A percentile compares a stretch with the other conserved stretches of the same genome.
Evolutionary conservation across 75 land plant genomes (phyloP).

Genomic region (Sequoiadendron giganteum): DNA sequence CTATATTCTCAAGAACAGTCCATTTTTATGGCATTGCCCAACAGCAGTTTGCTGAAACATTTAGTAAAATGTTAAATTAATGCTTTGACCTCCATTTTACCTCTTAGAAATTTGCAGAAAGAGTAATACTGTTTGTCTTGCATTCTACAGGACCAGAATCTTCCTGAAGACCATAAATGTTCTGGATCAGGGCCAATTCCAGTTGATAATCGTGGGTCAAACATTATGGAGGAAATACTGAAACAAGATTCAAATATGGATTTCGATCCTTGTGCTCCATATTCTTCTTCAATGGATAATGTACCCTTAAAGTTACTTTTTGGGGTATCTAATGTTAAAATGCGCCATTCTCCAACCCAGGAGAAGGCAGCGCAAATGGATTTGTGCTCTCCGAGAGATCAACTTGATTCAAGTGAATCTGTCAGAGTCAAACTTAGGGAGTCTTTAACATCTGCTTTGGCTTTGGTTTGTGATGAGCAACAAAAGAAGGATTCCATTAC

Average conservation of each 20-base stretch:
- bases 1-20: neutral
- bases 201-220: neutral
- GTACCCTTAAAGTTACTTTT: conserved; percentile 8
- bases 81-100: neutral
- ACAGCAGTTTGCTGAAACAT: neutral
- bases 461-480: conserved; percentile 31
- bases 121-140: neutral
- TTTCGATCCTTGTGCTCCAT: conserved; percentile 11
- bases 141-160: neutral
- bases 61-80: neutral
- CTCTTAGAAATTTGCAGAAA: neutral
- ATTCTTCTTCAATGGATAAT: conserved; percentile 12
- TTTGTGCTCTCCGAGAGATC: conserved; percentile 27
- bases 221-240: neutral
- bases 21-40: neutral
- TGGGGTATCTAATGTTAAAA: conserved; percentile 9
- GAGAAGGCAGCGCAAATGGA: neutral
- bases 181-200: neutral
- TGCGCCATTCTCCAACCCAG: neutral
- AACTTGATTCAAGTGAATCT: conserved; percentile 36
- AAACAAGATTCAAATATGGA: neutral
- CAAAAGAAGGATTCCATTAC: conserved; percentile 7
- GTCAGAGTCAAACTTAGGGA: conserved; percentile 79
- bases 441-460: conserved; percentile 66
- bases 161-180: neutral